Evolutionary conservation across 75 land plant genomes (phyloP), one percentile per base, ranked within the genome.

Genomic region (Larix kaempferi): DNA sequence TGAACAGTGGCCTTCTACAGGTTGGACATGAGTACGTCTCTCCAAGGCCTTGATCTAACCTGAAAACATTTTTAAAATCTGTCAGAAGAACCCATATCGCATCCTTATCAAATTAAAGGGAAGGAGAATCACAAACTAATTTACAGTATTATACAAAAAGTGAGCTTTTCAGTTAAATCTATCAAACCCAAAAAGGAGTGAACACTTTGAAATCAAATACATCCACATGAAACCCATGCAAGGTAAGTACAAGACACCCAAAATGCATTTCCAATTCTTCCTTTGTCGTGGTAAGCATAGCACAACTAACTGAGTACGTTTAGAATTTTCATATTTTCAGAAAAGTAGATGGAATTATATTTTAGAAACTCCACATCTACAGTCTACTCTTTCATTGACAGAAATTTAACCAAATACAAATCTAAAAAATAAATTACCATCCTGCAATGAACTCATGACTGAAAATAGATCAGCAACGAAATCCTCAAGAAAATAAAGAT

Each of bases 1-100:
- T 80, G 78, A 96, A 90, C 52, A 94, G 89, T 19, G 99, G 99
- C 84, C 96, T 90, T 71, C 99, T 82, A 81, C 99, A 96, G 52
- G 99, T 96, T 19, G 99, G 99, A 77, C 99, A 96, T 10, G 94
- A 88, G 77, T 92, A 92, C 22, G 84, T 81, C 39, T 94, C 99
- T 71, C 73, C 91, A 29, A 89, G 35, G 54, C 98, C 98, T 82
- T 96, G 99, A 60, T 96, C 99, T 82, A 96, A 86, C 98, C 98
- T 95, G 83, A 59, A 35, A 74, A 79, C 25, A 52, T 15, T 37
- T 39, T 14, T 22, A n/a, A 75, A n/a, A 4, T 26, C 11, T 21
- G 61, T 69, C 73, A 69, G 73, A 69, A 41, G 52, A 69, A n/a
- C 25, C 10, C 11, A n/a, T 41, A 39, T 21, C 39, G 49, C 44